Evolutionary conservation across 2,329 filamentous ascomycete species (phyloP).

Genomic region (Cladosporium sp.): DNA sequence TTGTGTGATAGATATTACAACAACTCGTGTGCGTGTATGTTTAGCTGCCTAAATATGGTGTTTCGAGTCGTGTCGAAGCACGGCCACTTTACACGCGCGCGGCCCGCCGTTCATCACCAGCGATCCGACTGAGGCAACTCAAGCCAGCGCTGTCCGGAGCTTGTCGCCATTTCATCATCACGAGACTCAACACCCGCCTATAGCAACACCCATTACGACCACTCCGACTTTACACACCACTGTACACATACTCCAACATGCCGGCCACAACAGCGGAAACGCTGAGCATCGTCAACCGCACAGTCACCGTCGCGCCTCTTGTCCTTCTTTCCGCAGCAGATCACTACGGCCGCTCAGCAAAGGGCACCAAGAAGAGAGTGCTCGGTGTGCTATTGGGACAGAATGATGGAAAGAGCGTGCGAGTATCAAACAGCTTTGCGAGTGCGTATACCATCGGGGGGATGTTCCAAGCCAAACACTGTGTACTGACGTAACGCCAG

Average conservation of each 20-base stretch:
- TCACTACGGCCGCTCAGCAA: slow-evolving; percentile 92
- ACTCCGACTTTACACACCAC: not conserved
- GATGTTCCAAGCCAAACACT: not conserved
- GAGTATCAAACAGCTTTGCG: slow-evolving; percentile 98
- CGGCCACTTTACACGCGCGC: not conserved
- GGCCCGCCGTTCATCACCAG: slow-evolving; percentile 5
- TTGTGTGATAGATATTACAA: not conserved
- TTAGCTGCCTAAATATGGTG: not conserved
- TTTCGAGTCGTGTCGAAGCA: slow-evolving; percentile 1
- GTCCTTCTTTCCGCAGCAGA: slow-evolving; percentile 97
- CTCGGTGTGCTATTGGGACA: slow-evolving; percentile 92
- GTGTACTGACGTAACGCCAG: slow-evolving; percentile 43
- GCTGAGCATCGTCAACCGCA: slow-evolving; percentile 87
- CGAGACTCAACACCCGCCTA: slow-evolving; percentile 5
- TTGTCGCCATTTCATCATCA: slow-evolving; percentile 15
- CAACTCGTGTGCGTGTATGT: too few species aligned
- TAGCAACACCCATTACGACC: not conserved
- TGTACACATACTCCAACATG: slow-evolving; percentile 54
- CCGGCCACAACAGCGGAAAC: slow-evolving; percentile 96
- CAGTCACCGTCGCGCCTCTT: slow-evolving; percentile 93
- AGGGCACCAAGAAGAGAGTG: slow-evolving; percentile 81
- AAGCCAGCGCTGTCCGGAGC: not conserved
- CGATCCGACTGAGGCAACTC: slow-evolving; percentile 4
- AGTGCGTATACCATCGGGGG: slow-evolving; percentile 53
- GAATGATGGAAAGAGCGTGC: slow-evolving; percentile 92